Conservation (phyloP, 1,284 basidiomycete species). For the Sanghuangporus weigelae region DNA sequence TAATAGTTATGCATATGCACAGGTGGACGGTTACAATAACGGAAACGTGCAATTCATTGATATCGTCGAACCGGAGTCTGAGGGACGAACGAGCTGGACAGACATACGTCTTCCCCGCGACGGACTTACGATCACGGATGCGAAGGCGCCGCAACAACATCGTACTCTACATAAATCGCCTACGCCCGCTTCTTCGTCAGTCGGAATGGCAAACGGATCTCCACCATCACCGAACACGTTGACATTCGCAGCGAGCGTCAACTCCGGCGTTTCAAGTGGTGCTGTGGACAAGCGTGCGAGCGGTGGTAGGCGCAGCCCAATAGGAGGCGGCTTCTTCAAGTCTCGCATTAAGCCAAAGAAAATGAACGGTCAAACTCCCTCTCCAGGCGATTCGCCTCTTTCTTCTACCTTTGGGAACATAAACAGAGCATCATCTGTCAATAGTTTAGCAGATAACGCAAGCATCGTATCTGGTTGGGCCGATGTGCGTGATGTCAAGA, state of each 20-base stretch:
- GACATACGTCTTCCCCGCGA: background rate
- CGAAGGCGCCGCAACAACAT: background rate
- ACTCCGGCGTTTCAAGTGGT: background rate
- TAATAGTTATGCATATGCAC: background rate
- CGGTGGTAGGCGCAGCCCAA: background rate
- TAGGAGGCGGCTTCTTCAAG: background rate
- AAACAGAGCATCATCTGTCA: background rate
- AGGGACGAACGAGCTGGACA: background rate
- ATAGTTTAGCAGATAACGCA: background rate
- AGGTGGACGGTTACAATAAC: background rate
- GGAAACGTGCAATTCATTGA: background rate
- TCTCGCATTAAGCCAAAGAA: slow-evolving; percentile 1
- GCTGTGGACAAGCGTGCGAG: background rate
- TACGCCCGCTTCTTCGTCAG: background rate
- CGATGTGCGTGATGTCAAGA: slow-evolving; percentile 20
- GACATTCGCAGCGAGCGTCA: background rate
- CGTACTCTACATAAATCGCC: background rate
- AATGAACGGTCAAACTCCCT: background rate
- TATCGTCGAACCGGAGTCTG: background rate
- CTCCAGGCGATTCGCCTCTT: background rate
- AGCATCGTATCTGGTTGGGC: background rate
- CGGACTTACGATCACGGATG: background rate
- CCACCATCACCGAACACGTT: background rate
- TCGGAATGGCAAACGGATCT: background rate
- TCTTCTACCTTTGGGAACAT: background rate